Conservation (phyloP, 768 basidiomycete genomes). For the Hygrophorus russula region DNA sequence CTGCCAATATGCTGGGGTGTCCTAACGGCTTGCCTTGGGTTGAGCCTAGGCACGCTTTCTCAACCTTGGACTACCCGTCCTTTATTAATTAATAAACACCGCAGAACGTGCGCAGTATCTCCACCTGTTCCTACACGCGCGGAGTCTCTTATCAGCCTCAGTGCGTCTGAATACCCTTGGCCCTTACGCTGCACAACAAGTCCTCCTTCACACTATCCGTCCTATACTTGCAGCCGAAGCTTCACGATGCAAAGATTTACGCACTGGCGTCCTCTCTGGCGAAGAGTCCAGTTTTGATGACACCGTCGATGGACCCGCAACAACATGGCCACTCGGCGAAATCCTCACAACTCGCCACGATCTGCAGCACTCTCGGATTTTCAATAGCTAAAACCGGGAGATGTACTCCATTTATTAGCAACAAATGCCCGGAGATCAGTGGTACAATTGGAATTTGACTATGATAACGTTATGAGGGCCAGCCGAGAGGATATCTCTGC, state of each 20-base stretch:
- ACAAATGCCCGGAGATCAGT: not conserved
- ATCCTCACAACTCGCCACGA: conserved; percentile 86
- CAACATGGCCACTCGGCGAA: conserved; percentile 95
- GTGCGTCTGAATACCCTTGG: conserved; percentile 88
- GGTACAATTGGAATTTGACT: conserved; percentile 10
- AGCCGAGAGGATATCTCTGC: conserved; percentile 85
- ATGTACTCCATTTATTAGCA: not conserved
- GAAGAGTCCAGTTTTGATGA: conserved; percentile 25
- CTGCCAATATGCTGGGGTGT: conserved; percentile 88
- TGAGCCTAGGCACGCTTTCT: conserved; percentile 48
- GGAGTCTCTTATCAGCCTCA: conserved; percentile 82
- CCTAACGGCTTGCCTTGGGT: conserved; percentile 63
- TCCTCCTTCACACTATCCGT: conserved; percentile 65
- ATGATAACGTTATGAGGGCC: conserved; percentile 53
- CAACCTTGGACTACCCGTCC: conserved; percentile 1
- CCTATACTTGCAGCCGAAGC: conserved; percentile 51
- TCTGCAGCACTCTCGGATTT: conserved; percentile 90
- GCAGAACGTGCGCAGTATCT: conserved; percentile 78
- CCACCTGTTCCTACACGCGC: conserved; percentile 86
- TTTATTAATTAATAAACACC: conserved; percentile 3
- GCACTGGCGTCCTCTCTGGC: conserved; percentile 31
- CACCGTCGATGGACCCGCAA: conserved; percentile 52
- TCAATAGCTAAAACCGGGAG: conserved; percentile 57
- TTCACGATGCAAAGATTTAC: conserved; percentile 30
- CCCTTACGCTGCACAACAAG: conserved; percentile 85